Evolutionary conservation across 768 basidiomycete genomes (phyloP).

Genomic region (Naganishia onofrii): DNA sequence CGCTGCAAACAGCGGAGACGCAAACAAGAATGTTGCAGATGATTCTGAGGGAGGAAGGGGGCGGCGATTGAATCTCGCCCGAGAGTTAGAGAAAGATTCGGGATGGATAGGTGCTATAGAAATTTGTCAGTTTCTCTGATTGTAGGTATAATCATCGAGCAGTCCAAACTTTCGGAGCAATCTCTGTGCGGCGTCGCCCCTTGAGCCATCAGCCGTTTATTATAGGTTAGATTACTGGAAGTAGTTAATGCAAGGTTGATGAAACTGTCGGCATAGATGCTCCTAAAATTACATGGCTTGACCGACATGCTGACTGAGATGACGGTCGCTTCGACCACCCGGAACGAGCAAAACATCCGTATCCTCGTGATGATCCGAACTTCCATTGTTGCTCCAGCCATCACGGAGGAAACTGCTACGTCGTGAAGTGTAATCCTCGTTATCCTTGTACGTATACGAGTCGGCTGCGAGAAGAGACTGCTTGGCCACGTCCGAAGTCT

Average conservation of each 20-base stretch:
- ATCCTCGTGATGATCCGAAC: slow-evolving; percentile 23
- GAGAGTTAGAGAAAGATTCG: not conserved
- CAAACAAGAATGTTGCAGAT: not conserved
- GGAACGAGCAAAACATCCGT: slow-evolving; percentile 24
- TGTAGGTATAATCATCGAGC: too few relatives aligned
- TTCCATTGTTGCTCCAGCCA: slow-evolving; percentile 16
- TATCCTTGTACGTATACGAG: slow-evolving; percentile 8
- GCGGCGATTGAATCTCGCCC: not conserved
- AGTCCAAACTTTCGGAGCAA: too few relatives aligned
- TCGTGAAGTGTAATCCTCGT: slow-evolving; percentile 11
- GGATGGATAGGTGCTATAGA: slow-evolving; percentile 3
- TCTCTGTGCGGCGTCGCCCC: too few relatives aligned
- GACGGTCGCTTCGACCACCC: slow-evolving; percentile 1
- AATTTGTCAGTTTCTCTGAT: not conserved
- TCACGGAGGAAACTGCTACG: slow-evolving; percentile 20
- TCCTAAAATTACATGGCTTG: slow-evolving; percentile 6
- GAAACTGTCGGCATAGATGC: too few relatives aligned
- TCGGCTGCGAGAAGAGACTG: slow-evolving; percentile 39
- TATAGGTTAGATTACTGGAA: too few relatives aligned
- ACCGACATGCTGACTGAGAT: not conserved
- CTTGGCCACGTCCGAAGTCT: slow-evolving; percentile 38
- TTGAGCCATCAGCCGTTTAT: too few relatives aligned
- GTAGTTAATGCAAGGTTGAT: too few relatives aligned
- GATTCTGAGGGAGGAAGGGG: not conserved
- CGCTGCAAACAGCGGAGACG: not conserved